Conservation (phyloP, 331 rosid species). For the Quercus lobata region DNA sequence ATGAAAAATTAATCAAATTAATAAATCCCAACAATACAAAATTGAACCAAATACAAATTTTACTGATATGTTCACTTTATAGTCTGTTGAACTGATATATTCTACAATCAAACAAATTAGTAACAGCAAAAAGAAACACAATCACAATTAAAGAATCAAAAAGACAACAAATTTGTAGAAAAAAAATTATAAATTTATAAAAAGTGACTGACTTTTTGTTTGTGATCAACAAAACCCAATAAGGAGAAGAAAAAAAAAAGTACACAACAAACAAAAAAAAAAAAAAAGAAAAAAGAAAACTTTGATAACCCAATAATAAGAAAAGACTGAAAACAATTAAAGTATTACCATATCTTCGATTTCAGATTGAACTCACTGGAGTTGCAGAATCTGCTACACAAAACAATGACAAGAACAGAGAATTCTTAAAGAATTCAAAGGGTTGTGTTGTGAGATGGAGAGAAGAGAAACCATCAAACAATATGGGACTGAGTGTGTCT, state of each 20-base stretch:
- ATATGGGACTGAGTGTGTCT: not conserved
- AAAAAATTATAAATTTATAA: not conserved
- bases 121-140: not conserved
- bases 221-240: not conserved
- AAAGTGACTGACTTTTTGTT: not conserved
- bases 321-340: not conserved
- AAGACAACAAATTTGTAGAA: not conserved
- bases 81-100: not conserved
- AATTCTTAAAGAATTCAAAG: not conserved
- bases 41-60: not conserved
- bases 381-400: constrained; percentile 22
- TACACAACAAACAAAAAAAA: not conserved
- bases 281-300: not conserved
- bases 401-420: constrained; percentile 19
- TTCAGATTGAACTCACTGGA: constrained; percentile 21
- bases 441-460: constrained; percentile 13
- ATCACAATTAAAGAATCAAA: not conserved
- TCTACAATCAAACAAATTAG: not conserved
- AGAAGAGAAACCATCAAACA: not conserved
- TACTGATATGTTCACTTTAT: not conserved
- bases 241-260: not conserved
- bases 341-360: constrained; percentile 43
- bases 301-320: not conserved
- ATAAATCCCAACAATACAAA: not conserved
- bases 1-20: not conserved